Evolutionary conservation across 768 basidiomycete genomes (phyloP), one percentile per base, ranked within the genome.

Genomic region (Trametes punicea): DNA sequence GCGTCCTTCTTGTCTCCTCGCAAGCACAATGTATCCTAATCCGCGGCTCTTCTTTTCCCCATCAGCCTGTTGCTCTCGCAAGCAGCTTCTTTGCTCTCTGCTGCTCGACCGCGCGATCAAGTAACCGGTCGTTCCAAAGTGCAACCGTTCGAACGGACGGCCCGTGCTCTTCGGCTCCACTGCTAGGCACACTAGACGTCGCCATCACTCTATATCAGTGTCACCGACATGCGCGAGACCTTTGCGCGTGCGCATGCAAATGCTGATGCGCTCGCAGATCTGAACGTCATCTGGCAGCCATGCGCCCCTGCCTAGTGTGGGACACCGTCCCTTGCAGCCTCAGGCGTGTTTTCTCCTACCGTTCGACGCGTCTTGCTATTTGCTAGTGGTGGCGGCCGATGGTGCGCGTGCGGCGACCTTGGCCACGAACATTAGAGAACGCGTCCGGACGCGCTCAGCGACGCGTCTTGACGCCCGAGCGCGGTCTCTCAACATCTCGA

Each of bases 261-360:
- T 51, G 42, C 47, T 62, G 57, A 62, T 62, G 54, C 54, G 46
- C 50, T 51, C 40, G 44, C 42, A 15, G 34, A n/a, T 15, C 30
- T 25, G 42, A 25, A 57, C 50, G 26, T 54, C 57, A 53, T 31
- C 40, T 41, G 45, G 38, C 41, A 8, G 25, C 62, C 57, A 56
- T 59, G 51, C 55, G 55, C 51, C 20, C 29, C 25, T 23, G 30
- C 51, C 41, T 23, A 49, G 46, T 29, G 40, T 58, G 39, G 25
- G 57, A 49, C 46, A 29, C 41, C 46, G 39, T 20, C 27, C 47
- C 18, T 54, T 11, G 13, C 58, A 60, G 62, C 62, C 62, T 60
- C 62, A 55, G 56, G 46, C 62, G 62, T 59, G 62, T 63, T n/a
- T n/a, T 30, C 16, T n/a, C 49, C 26, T 5, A 8, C 9, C 36